phyloP scores from a whole-genome alignment of 495 filamentous ascomycete species.

The Diplogelasinospora grovesii region DNA sequence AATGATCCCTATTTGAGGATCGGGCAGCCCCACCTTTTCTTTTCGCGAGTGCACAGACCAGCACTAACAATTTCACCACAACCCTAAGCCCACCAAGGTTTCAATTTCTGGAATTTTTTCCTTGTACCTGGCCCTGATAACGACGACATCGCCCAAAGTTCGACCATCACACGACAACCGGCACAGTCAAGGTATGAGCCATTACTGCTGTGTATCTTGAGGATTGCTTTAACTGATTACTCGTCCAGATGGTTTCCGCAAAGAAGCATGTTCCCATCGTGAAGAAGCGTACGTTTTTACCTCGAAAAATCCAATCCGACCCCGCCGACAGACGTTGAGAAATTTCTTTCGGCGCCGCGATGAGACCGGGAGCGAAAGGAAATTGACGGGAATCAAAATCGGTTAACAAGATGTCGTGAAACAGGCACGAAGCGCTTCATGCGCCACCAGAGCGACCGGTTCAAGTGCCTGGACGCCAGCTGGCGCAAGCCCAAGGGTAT shows the following conservation, averaged over 20 bases:
- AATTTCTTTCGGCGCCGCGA: conserved; percentile 5
- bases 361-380: conserved; percentile 5
- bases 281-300: conserved; percentile 84
- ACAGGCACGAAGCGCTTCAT: conserved; percentile 82
- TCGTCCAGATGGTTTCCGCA: conserved; percentile 83
- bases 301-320: conserved; percentile 8
- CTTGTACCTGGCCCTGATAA: conserved; percentile 26
- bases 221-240: conserved; percentile 23
- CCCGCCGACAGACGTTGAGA: conserved; percentile 12
- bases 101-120: conserved; percentile 33
- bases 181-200: conserved; percentile 41
- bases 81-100: conserved; percentile 31
- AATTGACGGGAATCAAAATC: conserved; percentile 21
- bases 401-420: too few species aligned
- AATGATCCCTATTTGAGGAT: too few species aligned
- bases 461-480: conserved; percentile 75
- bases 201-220: conserved; percentile 1
- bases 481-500: conserved; percentile 99
- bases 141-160: conserved; percentile 32
- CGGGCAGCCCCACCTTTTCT: too few species aligned
- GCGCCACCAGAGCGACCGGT: conserved; percentile 95
- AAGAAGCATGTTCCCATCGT: conserved; percentile 99
- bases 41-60: conserved; percentile 25
- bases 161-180: conserved; percentile 37
- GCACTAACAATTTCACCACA: conserved; percentile 27